Evolutionary conservation across 345 rosid species (phyloP).

Genomic region (Ceriops zippeliana): DNA sequence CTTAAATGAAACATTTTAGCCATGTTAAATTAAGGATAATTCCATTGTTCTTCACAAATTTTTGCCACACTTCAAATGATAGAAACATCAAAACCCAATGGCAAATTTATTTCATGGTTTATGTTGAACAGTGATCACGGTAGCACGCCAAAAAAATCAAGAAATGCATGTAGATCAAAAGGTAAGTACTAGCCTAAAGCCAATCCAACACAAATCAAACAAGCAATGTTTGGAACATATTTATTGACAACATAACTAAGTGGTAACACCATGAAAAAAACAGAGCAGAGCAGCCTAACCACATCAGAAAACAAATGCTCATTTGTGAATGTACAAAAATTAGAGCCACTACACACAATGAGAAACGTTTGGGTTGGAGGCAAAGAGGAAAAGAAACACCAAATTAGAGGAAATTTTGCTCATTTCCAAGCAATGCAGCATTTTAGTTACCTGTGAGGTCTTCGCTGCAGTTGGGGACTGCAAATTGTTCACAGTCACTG

Average conservation of each 20-base stretch:
- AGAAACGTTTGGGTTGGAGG: too few species aligned
- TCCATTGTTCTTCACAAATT: background rate
- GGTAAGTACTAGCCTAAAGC: background rate
- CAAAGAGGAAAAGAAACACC: too few species aligned
- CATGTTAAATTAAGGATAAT: background rate
- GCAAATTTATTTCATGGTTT: background rate
- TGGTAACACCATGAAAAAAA: too few species aligned
- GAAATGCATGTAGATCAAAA: too few species aligned
- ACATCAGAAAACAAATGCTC: too few species aligned
- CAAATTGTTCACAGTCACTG: conserved; percentile 29
- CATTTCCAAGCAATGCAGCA: background rate
- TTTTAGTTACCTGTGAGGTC: conserved; percentile 57
- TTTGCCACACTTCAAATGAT: background rate
- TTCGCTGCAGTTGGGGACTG: conserved; percentile 43
- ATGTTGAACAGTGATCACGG: too few species aligned
- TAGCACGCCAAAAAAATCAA: too few species aligned
- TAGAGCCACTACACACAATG: too few species aligned
- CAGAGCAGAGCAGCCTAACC: too few species aligned
- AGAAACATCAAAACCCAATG: conserved; percentile 1
- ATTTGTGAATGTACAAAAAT: too few species aligned
- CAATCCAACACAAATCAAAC: background rate
- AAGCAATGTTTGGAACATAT: background rate
- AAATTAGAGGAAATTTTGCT: background rate
- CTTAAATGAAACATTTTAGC: background rate
- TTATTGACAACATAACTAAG: too few species aligned